These are phyloP conservation scores for Yamadazyma endophytica DNA, from an alignment of 805 yeast species.

Conservation along the genomic window DNA sequence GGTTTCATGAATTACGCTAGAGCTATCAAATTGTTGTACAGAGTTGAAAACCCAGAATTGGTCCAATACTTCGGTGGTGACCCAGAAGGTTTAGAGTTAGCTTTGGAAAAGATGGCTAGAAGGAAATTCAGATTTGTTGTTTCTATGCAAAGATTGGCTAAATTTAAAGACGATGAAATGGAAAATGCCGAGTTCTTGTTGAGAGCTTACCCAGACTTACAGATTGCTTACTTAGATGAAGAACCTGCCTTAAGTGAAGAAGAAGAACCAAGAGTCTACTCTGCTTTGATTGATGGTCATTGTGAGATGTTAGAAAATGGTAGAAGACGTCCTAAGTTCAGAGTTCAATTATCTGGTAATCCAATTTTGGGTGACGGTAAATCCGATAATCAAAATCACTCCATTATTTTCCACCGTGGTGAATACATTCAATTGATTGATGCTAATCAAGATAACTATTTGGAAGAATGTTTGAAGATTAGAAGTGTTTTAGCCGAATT, in stretches of 20 bases:
- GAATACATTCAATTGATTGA: conserved; percentile 78
- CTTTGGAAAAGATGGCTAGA: conserved; percentile 72
- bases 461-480: conserved; percentile 78
- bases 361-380: conserved; percentile 86
- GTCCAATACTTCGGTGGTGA: conserved; percentile 98
- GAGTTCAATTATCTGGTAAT: conserved; percentile 67
- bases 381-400: conserved; percentile 78
- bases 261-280: conserved; percentile 47
- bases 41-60: conserved; percentile 42
- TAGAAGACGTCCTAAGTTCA: conserved; percentile 55
- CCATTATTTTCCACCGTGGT: conserved; percentile 71
- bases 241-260: conserved; percentile 39
- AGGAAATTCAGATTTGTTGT: conserved; percentile 62
- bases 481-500: conserved; percentile 73
- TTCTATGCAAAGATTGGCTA: conserved; percentile 58
- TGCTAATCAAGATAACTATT: conserved; percentile 80
- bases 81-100: conserved; percentile 93
- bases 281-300: conserved; percentile 68
- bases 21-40: conserved; percentile 40
- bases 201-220: conserved; percentile 65
- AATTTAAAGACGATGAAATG: conserved; percentile 52
- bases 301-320: conserved; percentile 61
- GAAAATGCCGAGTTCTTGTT: conserved; percentile 56
- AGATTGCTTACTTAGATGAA: conserved; percentile 58
- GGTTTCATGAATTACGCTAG: conserved; percentile 47